These are phyloP conservation scores for Pisolithus thermaeus DNA, from an alignment of 1,284 basidiomycete species.

Conservation along the genomic window DNA sequence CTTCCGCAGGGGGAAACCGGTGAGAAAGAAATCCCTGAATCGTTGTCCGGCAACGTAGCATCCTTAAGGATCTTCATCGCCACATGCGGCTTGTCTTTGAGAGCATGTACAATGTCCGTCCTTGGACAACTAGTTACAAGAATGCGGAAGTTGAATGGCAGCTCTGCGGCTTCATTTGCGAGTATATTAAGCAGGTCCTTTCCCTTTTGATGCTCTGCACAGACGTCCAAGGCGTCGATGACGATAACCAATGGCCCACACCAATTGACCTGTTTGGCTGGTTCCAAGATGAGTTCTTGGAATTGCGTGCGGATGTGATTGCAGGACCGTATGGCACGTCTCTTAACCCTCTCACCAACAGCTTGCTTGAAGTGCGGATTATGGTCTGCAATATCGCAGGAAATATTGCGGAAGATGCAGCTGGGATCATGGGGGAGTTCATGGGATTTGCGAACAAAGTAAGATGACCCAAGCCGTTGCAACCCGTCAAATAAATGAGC, in stretches of 20 bases:
- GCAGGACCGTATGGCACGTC: background rate
- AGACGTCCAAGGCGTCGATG: constrained; percentile 14
- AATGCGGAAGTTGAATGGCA: constrained; percentile 8
- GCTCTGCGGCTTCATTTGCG: background rate
- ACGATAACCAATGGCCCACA: constrained; percentile 14
- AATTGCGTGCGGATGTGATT: constrained; percentile 8
- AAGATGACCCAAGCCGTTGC: constrained; percentile 14
- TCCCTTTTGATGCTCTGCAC: background rate
- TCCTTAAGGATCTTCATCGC: background rate
- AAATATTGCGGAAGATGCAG: constrained; percentile 16
- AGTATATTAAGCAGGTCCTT: constrained; percentile 3
- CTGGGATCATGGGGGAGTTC: constrained; percentile 3
- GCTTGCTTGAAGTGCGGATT: constrained; percentile 4
- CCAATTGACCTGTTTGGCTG: constrained; percentile 3
- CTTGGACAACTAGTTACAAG: constrained; percentile 6
- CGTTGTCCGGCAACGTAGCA: background rate
- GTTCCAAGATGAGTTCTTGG: constrained; percentile 10
- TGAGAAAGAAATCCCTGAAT: background rate
- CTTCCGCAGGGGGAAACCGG: background rate
- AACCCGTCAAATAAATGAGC: constrained; percentile 6
- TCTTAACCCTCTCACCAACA: constrained; percentile 2
- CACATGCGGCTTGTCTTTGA: background rate
- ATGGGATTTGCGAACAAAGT: constrained; percentile 12
- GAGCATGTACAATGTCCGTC: constrained; percentile 1
- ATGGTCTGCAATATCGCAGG: constrained; percentile 12